phyloP scores from a whole-genome alignment of 176 grass and related monocot species.

The Carex littledalei region DNA sequence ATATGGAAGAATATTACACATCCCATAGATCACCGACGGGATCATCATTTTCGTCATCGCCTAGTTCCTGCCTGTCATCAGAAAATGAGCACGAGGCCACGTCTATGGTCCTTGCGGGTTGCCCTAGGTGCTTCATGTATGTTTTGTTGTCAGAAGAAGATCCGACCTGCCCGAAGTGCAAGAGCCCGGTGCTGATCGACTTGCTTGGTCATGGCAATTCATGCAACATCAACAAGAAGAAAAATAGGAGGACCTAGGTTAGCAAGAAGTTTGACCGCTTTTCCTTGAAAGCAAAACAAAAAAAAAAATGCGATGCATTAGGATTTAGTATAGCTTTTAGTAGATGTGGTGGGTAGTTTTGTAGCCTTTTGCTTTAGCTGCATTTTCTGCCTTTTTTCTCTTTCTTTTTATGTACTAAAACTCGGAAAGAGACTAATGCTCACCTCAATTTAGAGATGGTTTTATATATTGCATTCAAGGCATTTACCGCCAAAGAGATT shows the following conservation, averaged over 20 bases:
- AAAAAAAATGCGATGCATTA: neutral
- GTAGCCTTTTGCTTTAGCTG: neutral
- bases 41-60: slow-evolving; percentile 12
- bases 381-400: neutral
- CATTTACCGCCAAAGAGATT: neutral
- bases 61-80: slow-evolving; percentile 36
- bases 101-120: slow-evolving; percentile 37
- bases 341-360: neutral
- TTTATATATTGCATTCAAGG: neutral
- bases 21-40: neutral
- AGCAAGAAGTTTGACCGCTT: slow-evolving; percentile 4
- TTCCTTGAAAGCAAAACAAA: neutral
- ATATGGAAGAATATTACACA: slow-evolving; percentile 9
- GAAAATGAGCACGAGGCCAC: slow-evolving; percentile 27
- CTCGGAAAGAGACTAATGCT: slow-evolving; percentile 21
- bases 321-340: slow-evolving; percentile 15
- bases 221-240: slow-evolving; percentile 14
- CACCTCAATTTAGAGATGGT: slow-evolving; percentile 12
- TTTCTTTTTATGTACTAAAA: slow-evolving; percentile 6
- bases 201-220: slow-evolving; percentile 9
- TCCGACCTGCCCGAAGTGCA: slow-evolving; percentile 39
- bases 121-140: slow-evolving; percentile 40
- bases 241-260: slow-evolving; percentile 31
- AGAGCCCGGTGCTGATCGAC: slow-evolving; percentile 34
- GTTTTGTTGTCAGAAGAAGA: slow-evolving; percentile 35